A percentile compares a stretch with the other conserved stretches of the same genome.
phyloP scores from a whole-genome alignment of 148 eudicot genomes.

The Polygonum maritimum region DNA sequence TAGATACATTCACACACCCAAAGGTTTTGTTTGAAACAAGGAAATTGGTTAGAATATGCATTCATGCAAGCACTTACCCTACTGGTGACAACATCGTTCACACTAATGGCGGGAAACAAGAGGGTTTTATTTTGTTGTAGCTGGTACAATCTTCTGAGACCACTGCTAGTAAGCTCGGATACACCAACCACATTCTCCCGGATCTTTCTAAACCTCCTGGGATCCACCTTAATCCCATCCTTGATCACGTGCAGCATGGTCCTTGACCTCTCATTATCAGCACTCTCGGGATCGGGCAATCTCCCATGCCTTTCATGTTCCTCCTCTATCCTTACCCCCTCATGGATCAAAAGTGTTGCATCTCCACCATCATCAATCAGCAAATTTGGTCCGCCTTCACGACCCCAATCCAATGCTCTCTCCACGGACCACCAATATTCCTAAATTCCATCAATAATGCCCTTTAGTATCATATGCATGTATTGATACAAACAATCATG shows the following conservation, averaged over 20 bases:
- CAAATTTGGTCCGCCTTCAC: constrained; percentile 74
- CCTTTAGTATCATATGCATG: too few species aligned
- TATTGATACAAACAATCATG: too few species aligned
- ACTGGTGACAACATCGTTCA: constrained; percentile 90
- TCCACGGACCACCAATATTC: constrained; percentile 99
- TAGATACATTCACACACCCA: too few species aligned
- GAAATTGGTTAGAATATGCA: too few species aligned
- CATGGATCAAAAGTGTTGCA: constrained; percentile 75
- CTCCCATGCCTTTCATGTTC: constrained; percentile 51
- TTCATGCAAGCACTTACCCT: constrained; percentile 33
- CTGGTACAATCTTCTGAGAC: constrained; percentile 88
- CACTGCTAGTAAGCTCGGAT: constrained; percentile 90
- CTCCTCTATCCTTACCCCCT: constrained; percentile 87
- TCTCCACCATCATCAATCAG: constrained; percentile 95
- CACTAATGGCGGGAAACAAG: constrained; percentile 86
- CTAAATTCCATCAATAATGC: constrained; percentile 35
- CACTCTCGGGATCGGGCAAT: constrained; percentile 58
- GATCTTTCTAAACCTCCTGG: constrained; percentile 70
- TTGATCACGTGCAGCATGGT: constrained; percentile 52
- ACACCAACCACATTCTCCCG: constrained; percentile 74
- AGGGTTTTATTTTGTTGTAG: constrained; percentile 63
- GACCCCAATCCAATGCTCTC: constrained; percentile 87
- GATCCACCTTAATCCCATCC: constrained; percentile 67
- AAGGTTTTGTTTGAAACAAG: too few species aligned
- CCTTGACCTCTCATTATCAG: constrained; percentile 65